These are phyloP conservation scores for Diaporthe vaccinii DNA, from an alignment of 2,329 filamentous ascomycete genomes.

Conservation along the genomic window DNA sequence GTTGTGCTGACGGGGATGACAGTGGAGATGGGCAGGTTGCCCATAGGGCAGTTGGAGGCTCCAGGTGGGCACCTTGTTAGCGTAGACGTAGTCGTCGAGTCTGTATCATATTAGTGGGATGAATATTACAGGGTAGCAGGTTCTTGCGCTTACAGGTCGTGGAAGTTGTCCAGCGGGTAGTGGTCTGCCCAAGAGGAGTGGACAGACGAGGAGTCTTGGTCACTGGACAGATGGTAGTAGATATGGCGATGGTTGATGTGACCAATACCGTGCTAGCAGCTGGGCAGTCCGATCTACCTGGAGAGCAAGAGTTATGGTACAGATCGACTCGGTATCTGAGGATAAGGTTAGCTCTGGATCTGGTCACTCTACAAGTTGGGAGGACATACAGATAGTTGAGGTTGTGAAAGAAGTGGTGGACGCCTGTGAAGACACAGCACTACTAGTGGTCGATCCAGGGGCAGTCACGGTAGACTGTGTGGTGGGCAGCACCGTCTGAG, in stretches of 20 bases:
- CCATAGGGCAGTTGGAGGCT: background rate
- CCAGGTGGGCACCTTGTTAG: constrained; percentile 1
- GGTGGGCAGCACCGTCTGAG: too few species aligned
- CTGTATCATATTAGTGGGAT: background rate
- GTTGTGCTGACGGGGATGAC: constrained; percentile 9
- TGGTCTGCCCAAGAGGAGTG: background rate
- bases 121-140: too few species aligned
- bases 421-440: background rate
- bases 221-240: constrained; percentile 6
- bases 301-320: background rate
- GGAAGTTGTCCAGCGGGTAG: background rate
- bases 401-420: background rate
- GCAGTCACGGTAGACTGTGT: background rate
- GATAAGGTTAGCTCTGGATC: background rate
- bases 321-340: background rate
- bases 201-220: background rate
- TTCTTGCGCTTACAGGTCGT: background rate
- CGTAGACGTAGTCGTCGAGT: background rate
- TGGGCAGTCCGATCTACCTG: background rate
- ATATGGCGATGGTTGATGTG: background rate
- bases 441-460: background rate
- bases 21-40: constrained; percentile 11
- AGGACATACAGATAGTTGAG: constrained; percentile 4
- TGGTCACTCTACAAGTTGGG: accelerated
- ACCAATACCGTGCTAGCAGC: background rate